Evolutionary conservation across 345 rosid species (phyloP).

Genomic region (Gossypium stocksii): DNA sequence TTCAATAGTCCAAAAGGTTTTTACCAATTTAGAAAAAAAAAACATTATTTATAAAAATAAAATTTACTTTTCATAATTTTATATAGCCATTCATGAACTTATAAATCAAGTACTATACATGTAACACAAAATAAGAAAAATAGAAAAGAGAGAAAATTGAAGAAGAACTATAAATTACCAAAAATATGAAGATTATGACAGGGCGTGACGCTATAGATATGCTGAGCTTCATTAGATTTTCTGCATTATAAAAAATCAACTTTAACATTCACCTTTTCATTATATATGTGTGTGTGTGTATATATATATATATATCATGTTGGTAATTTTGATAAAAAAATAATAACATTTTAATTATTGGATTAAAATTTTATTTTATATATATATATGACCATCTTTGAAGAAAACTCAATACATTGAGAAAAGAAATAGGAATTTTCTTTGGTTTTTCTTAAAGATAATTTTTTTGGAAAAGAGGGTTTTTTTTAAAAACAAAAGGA

Average conservation of each 20-base stretch:
- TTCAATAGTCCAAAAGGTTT: background rate
- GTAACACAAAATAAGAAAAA: background rate
- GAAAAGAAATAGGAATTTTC: too few species aligned
- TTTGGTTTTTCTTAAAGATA: background rate
- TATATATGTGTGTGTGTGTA: too few species aligned
- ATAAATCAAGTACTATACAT: background rate
- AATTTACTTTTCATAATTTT: background rate
- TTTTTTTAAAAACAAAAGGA: background rate
- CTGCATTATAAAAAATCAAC: background rate
- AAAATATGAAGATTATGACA: conserved; percentile 11
- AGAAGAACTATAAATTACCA: conserved; percentile 15
- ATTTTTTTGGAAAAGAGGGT: background rate
- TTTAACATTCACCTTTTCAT: too few species aligned
- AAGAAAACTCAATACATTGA: background rate
- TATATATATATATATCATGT: too few species aligned
- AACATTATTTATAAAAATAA: background rate
- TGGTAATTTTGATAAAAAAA: too few species aligned
- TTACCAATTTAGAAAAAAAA: background rate
- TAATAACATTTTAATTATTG: too few species aligned
- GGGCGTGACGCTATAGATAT: conserved; percentile 23
- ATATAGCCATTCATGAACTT: background rate
- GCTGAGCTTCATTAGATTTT: conserved; percentile 28
- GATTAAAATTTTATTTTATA: too few species aligned
- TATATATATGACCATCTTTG: background rate
- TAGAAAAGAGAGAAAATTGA: background rate